Evolutionary conservation across 805 yeast species (phyloP), one percentile per base, ranked within the genome.

Genomic region (Scheffersomyces amazonensis): DNA sequence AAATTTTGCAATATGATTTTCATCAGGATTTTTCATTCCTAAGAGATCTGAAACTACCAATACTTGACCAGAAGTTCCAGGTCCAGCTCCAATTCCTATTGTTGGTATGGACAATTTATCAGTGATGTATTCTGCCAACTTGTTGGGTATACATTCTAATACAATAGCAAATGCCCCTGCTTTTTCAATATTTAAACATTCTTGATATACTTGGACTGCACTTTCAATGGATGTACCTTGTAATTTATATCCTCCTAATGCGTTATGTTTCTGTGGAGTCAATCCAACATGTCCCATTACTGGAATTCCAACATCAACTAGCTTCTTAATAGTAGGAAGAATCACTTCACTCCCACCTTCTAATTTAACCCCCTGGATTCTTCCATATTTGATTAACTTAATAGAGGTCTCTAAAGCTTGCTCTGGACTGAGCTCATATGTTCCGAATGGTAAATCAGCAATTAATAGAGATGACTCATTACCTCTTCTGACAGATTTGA

Each of bases 41-140:
- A 91, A 64, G 62, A 87, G 53, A 56, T 91, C 99, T 3, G 87
- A 77, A 58, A 85, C 81, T 0, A 91, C 99, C 27, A 91, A 70
- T 1, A 91, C 96, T 59, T 93, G 98, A 0, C 96, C 98, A 24
- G 86, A 77, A 7, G 91, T 83, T 7, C 65, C 64, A 16, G 80
- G 76, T 0, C 99, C 98, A 0, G 98, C 96, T 4, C 99, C 99
- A 34, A 91, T 91, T 3, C 99, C 99, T 47, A 91, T 89, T 1
- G 95, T 86, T 0, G 98, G 97, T 1, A 91, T 69, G 1, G 56
- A 35, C 22, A 89, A 56, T 11, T 67, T 64, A 2, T 69, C 56
- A 0, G 96, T 85, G 20, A 93, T 78, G 39, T 68, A 65, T 31
- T 68, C 58, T 0, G 91, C 91, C 10, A 93, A 62, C 40, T 73